These are phyloP conservation scores for Chlorella sp. DNA, from an alignment of 139 green algal genomes.

Conservation along the genomic window DNA sequence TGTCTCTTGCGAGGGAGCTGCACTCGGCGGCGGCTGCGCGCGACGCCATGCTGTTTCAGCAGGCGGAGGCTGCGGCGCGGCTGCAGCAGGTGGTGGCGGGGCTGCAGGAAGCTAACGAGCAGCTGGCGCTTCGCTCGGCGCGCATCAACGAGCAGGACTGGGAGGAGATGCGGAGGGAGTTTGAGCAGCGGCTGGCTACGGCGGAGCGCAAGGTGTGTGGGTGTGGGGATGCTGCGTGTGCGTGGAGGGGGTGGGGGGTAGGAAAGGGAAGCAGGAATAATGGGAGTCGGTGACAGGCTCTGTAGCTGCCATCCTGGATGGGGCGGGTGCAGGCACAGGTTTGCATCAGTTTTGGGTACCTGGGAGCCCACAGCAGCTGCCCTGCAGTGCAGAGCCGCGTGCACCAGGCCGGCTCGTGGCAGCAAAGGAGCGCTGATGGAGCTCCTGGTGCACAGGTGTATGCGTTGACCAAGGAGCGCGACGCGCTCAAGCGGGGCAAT, in stretches of 20 bases:
- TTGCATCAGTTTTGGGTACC: no score
- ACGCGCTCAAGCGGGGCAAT: slow-evolving; percentile 70
- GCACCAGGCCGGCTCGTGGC: no score
- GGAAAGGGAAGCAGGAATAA: no score
- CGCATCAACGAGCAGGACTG: slow-evolving; percentile 36
- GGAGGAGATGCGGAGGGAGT: slow-evolving; percentile 43
- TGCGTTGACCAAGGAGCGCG: slow-evolving; percentile 87
- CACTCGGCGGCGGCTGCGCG: slow-evolving; percentile 29
- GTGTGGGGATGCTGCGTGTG: no score
- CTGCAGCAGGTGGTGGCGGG: slow-evolving; percentile 35
- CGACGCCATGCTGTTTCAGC: slow-evolving; percentile 53
- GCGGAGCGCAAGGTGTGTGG: slow-evolving; percentile 36
- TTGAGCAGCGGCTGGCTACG: slow-evolving; percentile 44
- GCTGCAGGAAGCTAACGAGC: slow-evolving; percentile 61
- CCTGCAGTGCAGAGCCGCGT: no score
- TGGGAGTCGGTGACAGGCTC: background rate
- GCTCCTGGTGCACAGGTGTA: slow-evolving; percentile 73
- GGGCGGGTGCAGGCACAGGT: background rate
- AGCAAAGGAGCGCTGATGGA: no score
- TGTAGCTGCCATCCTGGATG: background rate
- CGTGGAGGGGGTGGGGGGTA: no score
- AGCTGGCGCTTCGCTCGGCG: slow-evolving; percentile 49
- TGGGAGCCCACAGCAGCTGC: no score
- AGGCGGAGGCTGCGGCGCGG: slow-evolving; percentile 39
- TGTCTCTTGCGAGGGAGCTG: slow-evolving; percentile 27